A percentile compares a stretch with the other conserved stretches of the same genome.
Evolutionary conservation across 2,329 filamentous ascomycete genomes (phyloP).

Genomic region (Colletotrichum filicis): DNA sequence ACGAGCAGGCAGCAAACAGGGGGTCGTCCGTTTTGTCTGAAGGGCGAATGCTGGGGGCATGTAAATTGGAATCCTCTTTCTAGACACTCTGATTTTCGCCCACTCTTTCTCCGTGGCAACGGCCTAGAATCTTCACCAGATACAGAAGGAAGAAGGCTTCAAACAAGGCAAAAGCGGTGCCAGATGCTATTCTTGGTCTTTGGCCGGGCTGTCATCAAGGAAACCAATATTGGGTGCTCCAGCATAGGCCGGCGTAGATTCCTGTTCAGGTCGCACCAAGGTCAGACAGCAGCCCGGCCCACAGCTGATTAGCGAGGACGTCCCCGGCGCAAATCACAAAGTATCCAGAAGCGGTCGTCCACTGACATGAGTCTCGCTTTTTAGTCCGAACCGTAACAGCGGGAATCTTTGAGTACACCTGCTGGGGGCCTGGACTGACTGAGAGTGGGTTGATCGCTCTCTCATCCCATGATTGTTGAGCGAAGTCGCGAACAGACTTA

Average conservation of each 20-base stretch:
- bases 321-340: conserved; percentile 35
- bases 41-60: neutral
- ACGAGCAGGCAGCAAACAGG: neutral
- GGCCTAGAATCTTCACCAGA: neutral
- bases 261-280: conserved; percentile 32
- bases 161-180: conserved; percentile 12
- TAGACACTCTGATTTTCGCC: neutral
- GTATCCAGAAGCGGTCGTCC: neutral
- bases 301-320: conserved; percentile 35
- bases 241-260: conserved; percentile 24
- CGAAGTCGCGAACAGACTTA: neutral
- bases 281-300: conserved; percentile 28
- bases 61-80: neutral
- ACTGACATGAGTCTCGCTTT: neutral
- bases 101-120: neutral
- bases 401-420: neutral
- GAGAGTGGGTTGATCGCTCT: no score
- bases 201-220: conserved; percentile 13
- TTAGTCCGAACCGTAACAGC: conserved; percentile 2
- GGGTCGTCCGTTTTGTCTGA: neutral
- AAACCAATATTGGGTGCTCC: conserved; percentile 14
- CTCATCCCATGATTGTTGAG: neutral
- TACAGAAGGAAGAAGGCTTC: conserved; percentile 14
- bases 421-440: neutral
- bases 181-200: conserved; percentile 22